Evolutionary conservation across 106 monocot genomes (phyloP).

Genomic region (Posidonia australis): DNA sequence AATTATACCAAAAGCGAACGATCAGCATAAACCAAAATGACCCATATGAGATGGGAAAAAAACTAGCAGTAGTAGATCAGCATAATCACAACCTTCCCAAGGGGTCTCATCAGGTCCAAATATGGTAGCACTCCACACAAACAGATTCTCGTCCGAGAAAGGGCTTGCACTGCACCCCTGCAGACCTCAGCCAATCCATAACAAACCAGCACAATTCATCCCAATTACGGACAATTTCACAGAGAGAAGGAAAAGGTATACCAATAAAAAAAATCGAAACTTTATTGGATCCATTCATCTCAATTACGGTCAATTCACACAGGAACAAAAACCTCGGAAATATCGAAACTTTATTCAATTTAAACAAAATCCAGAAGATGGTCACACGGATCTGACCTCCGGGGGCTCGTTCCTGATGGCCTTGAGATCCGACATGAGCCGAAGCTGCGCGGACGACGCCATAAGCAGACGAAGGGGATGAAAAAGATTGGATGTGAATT

Average conservation of each 20-base stretch:
- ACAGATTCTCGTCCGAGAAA: constrained; percentile 41
- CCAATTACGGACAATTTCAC: too few relatives aligned
- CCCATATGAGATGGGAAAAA: not conserved
- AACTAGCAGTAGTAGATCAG: not conserved
- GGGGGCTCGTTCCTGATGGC: constrained; percentile 38
- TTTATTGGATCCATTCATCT: not conserved
- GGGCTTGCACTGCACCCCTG: constrained; percentile 57
- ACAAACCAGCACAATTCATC: too few relatives aligned
- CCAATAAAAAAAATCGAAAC: not conserved
- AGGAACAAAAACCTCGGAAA: not conserved
- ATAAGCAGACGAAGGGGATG: too few relatives aligned
- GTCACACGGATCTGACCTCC: constrained; percentile 20
- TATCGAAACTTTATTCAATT: not conserved
- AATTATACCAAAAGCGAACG: not conserved
- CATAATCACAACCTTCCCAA: constrained; percentile 34
- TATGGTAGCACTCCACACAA: constrained; percentile 46
- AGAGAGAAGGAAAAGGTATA: too few relatives aligned
- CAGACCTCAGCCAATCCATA: not conserved
- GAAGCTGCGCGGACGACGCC: constrained; percentile 36
- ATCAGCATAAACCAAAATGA: constrained; percentile 7
- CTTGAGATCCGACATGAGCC: constrained; percentile 53
- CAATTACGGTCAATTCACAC: not conserved
- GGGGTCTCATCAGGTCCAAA: constrained; percentile 47
- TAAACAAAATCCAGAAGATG: not conserved
- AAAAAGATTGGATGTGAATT: too few relatives aligned